These are phyloP conservation scores for Neurospora sp. DNA, from an alignment of 2,329 filamentous ascomycete genomes.

Conservation along the genomic window DNA sequence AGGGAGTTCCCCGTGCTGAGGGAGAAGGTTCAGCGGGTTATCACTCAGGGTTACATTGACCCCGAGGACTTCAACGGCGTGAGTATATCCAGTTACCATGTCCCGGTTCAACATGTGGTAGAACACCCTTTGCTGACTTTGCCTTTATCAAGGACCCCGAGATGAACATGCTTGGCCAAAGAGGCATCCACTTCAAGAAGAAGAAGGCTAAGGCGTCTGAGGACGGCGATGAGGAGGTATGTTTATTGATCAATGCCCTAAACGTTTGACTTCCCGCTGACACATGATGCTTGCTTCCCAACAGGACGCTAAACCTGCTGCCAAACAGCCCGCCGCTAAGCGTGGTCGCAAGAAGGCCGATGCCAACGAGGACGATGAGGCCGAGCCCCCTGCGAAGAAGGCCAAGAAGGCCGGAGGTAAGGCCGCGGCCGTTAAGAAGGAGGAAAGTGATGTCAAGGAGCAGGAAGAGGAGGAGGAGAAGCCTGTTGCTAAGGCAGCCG, in stretches of 20 bases:
- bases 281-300: neutral
- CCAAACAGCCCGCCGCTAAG: constrained; percentile 26
- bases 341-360: constrained; percentile 27
- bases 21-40: constrained; percentile 61
- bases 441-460: neutral
- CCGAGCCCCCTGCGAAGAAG: constrained; percentile 30
- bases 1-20: constrained; percentile 49
- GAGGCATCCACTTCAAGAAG: constrained; percentile 46
- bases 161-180: constrained; percentile 58
- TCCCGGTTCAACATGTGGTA: neutral
- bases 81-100: constrained; percentile 27
- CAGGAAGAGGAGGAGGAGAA: constrained; percentile 2
- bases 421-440: constrained; percentile 1
- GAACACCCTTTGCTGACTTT: constrained; percentile 1
- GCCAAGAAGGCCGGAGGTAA: constrained; percentile 18
- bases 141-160: constrained; percentile 53
- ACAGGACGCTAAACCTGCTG: constrained; percentile 17
- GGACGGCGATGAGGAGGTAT: constrained; percentile 17
- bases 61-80: constrained; percentile 84
- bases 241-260: neutral
- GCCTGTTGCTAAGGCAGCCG: neutral
- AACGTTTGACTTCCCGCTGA: neutral
- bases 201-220: constrained; percentile 25
- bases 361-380: constrained; percentile 19
- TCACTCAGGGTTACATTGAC: constrained; percentile 71